Conservation (phyloP, 768 basidiomycete species). For the Pilatotrama ljubarskyi region DNA sequence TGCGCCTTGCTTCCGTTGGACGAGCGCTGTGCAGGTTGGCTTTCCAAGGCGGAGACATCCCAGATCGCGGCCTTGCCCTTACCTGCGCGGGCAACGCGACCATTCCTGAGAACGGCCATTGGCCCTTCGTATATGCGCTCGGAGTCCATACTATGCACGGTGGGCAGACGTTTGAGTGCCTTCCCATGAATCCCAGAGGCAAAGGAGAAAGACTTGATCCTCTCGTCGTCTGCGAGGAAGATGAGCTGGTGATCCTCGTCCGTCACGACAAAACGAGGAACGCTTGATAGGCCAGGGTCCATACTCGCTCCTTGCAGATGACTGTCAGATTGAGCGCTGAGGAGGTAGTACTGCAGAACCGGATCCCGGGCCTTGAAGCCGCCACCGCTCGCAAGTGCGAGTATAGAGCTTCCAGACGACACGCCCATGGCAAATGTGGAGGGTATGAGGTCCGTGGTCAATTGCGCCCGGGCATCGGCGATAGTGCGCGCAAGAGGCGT, state of each 20-base stretch:
- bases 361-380: conserved; percentile 40
- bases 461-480: conserved; percentile 39
- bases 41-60: conserved; percentile 35
- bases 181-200: background rate
- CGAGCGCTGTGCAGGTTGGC: conserved; percentile 30
- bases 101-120: conserved; percentile 31
- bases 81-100: conserved; percentile 36
- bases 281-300: conserved; percentile 27
- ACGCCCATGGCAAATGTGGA: conserved; percentile 17
- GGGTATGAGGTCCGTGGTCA: conserved; percentile 25
- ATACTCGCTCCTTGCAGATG: conserved; percentile 17
- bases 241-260: conserved; percentile 40
- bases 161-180: conserved; percentile 9
- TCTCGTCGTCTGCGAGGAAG: conserved; percentile 36
- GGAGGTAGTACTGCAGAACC: conserved; percentile 29
- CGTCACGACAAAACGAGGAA: conserved; percentile 26
- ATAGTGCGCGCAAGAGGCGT: conserved; percentile 32
- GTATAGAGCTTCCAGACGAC: conserved; percentile 27
- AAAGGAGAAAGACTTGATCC: conserved; percentile 43
- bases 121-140: conserved; percentile 30
- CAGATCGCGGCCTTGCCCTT: conserved; percentile 37
- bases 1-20: conserved; percentile 28
- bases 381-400: conserved; percentile 28
- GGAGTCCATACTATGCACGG: conserved; percentile 36
- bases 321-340: conserved; percentile 21